These are phyloP conservation scores for Paramecium sonneborni DNA, from an alignment of 73 alveolate species.

Conservation along the genomic window DNA sequence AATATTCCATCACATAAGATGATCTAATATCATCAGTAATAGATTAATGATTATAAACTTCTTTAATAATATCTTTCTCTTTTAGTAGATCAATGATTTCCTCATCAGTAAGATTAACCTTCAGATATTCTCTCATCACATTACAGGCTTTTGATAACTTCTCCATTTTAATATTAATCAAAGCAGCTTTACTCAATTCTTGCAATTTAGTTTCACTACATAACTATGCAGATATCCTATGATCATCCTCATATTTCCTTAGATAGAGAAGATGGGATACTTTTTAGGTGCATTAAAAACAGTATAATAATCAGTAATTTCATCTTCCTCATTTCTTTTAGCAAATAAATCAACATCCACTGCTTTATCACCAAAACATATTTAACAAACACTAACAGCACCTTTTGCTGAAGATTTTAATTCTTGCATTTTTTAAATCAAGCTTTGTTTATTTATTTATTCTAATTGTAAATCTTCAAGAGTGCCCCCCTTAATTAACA, in stretches of 20 bases:
- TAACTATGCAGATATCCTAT: background rate
- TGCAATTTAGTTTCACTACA: slow-evolving; percentile 34
- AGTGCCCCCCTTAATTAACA: slow-evolving; percentile 8
- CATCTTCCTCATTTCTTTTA: slow-evolving; percentile 49
- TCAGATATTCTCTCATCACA: slow-evolving; percentile 7
- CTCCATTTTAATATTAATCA: slow-evolving; percentile 7
- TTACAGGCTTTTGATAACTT: slow-evolving; percentile 14
- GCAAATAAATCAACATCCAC: slow-evolving; percentile 47
- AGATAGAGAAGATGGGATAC: background rate
- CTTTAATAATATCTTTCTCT: slow-evolving; percentile 13
- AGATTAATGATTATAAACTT: background rate
- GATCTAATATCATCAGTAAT: slow-evolving; percentile 46
- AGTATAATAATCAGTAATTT: background rate
- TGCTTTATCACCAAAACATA: slow-evolving; percentile 7
- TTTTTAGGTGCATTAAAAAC: slow-evolving; percentile 44
- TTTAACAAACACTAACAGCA: slow-evolving; percentile 39
- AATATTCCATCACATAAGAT: slow-evolving; percentile 53
- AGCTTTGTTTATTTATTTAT: background rate
- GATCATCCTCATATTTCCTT: slow-evolving; percentile 32
- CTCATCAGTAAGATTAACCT: slow-evolving; percentile 9
- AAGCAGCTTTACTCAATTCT: slow-evolving; percentile 26
- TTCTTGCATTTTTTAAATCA: slow-evolving; percentile 3
- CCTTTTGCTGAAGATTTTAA: background rate
- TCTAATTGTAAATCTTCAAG: slow-evolving; percentile 21
- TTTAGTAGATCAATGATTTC: slow-evolving; percentile 39